Evolutionary conservation across 176 grass and related monocot genomes (phyloP), one percentile per base, ranked within the genome.

Genomic region (Juncus effusus): DNA sequence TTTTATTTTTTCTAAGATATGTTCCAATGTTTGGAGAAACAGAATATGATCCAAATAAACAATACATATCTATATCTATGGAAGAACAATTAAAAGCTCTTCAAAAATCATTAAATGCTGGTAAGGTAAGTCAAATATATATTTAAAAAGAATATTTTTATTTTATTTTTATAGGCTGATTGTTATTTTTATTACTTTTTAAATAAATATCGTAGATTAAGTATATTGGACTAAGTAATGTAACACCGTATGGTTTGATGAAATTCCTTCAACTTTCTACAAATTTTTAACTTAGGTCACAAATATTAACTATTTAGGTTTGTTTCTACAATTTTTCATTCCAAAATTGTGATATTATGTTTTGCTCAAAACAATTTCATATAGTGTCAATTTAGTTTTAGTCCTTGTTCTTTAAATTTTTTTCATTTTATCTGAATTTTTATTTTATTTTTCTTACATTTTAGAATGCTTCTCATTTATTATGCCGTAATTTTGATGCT

Each of bases 1-100:
- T 39, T 3, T 0, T 38, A 14, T 65, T 42, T 59, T 65, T 0
- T 42, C n/a, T 10, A 51, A 94, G 93, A 13, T 97, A 97, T 70
- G 85, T 84, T 61, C 93, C 93, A 0, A 97, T 97, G 88, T 97
- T 97, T 92, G 93, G 93, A 10, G 93, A 89, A 36, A 86, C 68
- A 6, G 88, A 97, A 6, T 97, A 92, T 42, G 85, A 89, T 59
- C 72, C 53, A 6, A 84, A 38, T 42, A 70, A 36, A 72, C 88
- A 92, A 60, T 97, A 89, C 38, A 13, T 16, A 1, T 89, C 82
- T 58, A 55, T 97, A 68, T 58, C 76, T 10, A 84, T 97, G 9
- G 82, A 91, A 76, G 80, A 97, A 62, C 93, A 97, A 3, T 80
- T 97, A 39, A 36, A 77, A 62, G 82, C 80, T 45, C 93, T 97